A percentile compares a stretch with the other conserved stretches of the same genome.
Evolutionary conservation across 352 stramenopile species (phyloP).

Genomic region (Globisporangium paroecandrum): DNA sequence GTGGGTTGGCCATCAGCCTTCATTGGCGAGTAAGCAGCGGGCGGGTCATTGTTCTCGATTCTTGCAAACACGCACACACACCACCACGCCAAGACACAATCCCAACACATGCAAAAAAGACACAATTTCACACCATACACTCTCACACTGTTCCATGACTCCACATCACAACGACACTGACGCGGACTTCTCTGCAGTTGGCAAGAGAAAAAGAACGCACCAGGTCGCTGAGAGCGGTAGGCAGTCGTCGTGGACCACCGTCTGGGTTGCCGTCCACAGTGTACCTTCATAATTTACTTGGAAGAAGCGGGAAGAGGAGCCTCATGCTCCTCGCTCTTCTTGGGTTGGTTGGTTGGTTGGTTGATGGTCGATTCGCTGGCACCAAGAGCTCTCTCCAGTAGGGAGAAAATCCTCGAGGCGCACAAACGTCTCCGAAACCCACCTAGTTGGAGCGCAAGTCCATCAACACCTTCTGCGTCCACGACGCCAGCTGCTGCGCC

Average conservation of each 20-base stretch:
- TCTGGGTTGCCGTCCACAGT: slow-evolving; percentile 1
- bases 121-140: slow-evolving; percentile 13
- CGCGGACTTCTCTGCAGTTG: slow-evolving; percentile 9
- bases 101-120: slow-evolving; percentile 13
- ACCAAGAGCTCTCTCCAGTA: not conserved
- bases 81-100: slow-evolving; percentile 4
- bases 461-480: slow-evolving; percentile 77
- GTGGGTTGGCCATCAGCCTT: not conserved
- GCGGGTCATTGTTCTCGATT: not conserved
- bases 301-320: slow-evolving; percentile 15
- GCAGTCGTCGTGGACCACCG: slow-evolving; percentile 1
- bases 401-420: not conserved
- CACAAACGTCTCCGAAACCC: not conserved
- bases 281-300: slow-evolving; percentile 30
- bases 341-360: not conserved
- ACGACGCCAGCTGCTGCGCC: slow-evolving; percentile 63
- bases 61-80: slow-evolving; percentile 1
- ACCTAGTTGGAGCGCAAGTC: slow-evolving; percentile 53
- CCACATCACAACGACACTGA: not conserved
- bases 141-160: not conserved
- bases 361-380: not conserved
- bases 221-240: not conserved
- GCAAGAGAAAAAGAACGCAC: slow-evolving; percentile 5
- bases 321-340: slow-evolving; percentile 24
- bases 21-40: not conserved